These are phyloP conservation scores for Lentinus brumalis DNA, from an alignment of 768 basidiomycete species.

Conservation along the genomic window DNA sequence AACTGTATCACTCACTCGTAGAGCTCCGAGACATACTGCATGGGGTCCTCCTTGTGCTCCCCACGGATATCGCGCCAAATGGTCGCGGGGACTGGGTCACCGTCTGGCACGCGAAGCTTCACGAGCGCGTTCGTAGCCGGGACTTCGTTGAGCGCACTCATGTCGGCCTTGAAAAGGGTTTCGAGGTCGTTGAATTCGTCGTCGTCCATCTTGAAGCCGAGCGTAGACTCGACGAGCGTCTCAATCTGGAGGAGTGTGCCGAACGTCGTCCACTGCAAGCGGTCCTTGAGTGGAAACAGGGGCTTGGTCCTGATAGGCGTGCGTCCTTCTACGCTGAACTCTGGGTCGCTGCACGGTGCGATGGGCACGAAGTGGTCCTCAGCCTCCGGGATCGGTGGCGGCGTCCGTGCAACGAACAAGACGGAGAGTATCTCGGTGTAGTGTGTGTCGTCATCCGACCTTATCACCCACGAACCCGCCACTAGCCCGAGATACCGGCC, in stretches of 20 bases:
- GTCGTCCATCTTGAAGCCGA: slow-evolving; percentile 26
- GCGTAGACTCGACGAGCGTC: slow-evolving; percentile 21
- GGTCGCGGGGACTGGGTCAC: slow-evolving; percentile 21
- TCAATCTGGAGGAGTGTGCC: slow-evolving; percentile 26
- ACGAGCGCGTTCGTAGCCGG: slow-evolving; percentile 1
- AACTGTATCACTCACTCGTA: slow-evolving; percentile 16
- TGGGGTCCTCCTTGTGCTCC: slow-evolving; percentile 12
- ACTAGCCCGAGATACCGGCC: slow-evolving; percentile 30
- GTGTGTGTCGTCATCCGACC: slow-evolving; percentile 9
- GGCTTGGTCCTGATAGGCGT: slow-evolving; percentile 20
- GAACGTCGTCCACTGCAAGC: slow-evolving; percentile 28
- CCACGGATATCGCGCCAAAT: slow-evolving; percentile 32
- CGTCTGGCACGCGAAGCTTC: slow-evolving; percentile 14
- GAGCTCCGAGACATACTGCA: slow-evolving; percentile 23
- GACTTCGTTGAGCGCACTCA: not conserved
- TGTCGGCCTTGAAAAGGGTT: slow-evolving; percentile 5
- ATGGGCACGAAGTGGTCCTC: slow-evolving; percentile 8
- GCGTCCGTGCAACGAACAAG: slow-evolving; percentile 19
- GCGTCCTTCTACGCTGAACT: not conserved
- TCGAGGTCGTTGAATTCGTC: slow-evolving; percentile 29
- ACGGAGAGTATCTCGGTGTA: slow-evolving; percentile 24
- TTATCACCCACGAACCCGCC: slow-evolving; percentile 11
- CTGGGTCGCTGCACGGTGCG: slow-evolving; percentile 8
- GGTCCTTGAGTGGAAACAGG: slow-evolving; percentile 28
- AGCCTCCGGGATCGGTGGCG: slow-evolving; percentile 15